Base-by-base conservation (phyloP, 257 asterid genomes). In the Mitragyna speciosa region DNA sequence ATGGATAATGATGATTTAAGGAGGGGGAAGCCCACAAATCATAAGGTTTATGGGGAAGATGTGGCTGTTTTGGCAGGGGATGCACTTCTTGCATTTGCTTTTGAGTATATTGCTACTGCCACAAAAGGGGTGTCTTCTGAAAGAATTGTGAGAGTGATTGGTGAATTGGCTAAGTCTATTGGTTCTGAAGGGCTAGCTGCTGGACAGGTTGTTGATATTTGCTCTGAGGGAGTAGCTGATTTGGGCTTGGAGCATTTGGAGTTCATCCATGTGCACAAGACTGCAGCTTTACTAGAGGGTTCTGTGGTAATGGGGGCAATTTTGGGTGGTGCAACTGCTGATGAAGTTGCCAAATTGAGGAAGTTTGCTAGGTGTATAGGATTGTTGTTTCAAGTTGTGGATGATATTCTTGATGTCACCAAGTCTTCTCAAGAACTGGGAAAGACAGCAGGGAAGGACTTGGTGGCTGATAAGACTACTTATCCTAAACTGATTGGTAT, bases 1-100 rank as follows among this genome's bases (percentile, higher is more conserved):
- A 91, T 91, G 93, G 96, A 91, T 67, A 87, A 91, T 80, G 92
- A 87, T 79, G 92, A 87, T 75, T 20, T 91, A 47, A 86, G 96
- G 63, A 72, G 96, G 3, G 92, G 93, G 15, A 88, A 87, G 43
- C 93, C 92, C 31, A 84, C 96, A 11, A 91, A 87, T 78, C 92
- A 90, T 79, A 90, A 81, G 90, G 76, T 84, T 20, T 90, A 72
- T 59, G 92, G 94, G 0, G 90, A 88, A 33, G 84, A 86, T 43
- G 90, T 88, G 45, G 88, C 94, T 19, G 86, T 90, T 77, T 79
- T 90, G 14, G 90, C 92, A 5, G 94, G 92, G 16, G 92, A 90
- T 58, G 90, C 94, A 4, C 87, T 90, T 9, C 84, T 90, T 56
- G 87, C 94, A 16, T 83, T 85, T 16, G 83, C 92, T 0, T 90